phyloP scores from a whole-genome alignment of 306 rosid species.

The Prunus mume region DNA sequence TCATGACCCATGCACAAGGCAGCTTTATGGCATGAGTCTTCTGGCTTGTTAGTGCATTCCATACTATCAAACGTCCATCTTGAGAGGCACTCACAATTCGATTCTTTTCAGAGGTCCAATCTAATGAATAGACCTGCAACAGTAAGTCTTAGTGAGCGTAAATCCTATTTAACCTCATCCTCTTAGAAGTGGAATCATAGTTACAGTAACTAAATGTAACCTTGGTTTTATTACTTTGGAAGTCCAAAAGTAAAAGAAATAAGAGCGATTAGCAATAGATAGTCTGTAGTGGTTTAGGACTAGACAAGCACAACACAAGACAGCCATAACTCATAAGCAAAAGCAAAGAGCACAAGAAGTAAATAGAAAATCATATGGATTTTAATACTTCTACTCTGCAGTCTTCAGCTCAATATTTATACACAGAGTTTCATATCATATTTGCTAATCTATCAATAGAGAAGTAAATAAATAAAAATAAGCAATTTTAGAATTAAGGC shows the following conservation, averaged over 20 bases:
- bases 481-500: background rate
- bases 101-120: slow-evolving; percentile 90
- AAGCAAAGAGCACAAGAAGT: background rate
- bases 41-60: slow-evolving; percentile 98
- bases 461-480: too few species aligned
- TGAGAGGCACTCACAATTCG: slow-evolving; percentile 97
- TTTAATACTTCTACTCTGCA: background rate
- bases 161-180: slow-evolving; percentile 5
- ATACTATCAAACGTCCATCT: slow-evolving; percentile 88
- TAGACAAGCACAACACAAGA: background rate
- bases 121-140: slow-evolving; percentile 88
- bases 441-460: background rate
- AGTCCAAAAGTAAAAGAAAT: background rate
- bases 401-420: background rate
- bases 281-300: background rate
- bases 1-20: slow-evolving; percentile 99
- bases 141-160: background rate
- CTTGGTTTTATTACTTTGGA: background rate
- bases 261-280: background rate
- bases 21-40: slow-evolving; percentile 89
- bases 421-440: background rate
- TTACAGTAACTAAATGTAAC: background rate
- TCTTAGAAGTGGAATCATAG: background rate
- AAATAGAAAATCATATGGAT: background rate
- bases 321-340: background rate